A percentile compares a stretch with the other conserved stretches of the same genome.
phyloP scores from a whole-genome alignment of 306 rosid genomes.

The Urtica urens region DNA sequence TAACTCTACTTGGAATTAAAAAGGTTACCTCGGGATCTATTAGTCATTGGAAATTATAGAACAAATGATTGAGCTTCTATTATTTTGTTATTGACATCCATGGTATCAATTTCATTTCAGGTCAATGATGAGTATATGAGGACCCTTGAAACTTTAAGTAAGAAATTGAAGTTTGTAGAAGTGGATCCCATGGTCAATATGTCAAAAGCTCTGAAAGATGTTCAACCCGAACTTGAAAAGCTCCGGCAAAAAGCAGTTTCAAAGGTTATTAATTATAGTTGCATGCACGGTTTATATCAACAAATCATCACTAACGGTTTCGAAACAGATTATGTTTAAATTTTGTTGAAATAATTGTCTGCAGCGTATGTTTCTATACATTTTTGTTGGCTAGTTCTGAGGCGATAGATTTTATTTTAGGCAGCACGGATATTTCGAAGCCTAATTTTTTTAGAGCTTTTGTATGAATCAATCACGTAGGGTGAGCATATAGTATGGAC shows the following conservation, averaged over 20 bases:
- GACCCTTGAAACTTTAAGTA: conserved; percentile 84
- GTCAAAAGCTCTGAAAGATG: conserved; percentile 92
- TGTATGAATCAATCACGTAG: no score
- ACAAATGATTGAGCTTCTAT: background rate
- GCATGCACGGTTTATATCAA: conserved; percentile 2
- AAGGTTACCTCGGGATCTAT: background rate
- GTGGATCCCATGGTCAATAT: conserved; percentile 77
- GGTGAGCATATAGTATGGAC: no score
- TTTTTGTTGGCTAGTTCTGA: background rate
- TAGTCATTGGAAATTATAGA: no score
- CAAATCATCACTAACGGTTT: background rate
- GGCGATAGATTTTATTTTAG: background rate
- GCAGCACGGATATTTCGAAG: no score
- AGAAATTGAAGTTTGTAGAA: conserved; percentile 81
- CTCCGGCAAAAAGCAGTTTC: conserved; percentile 92
- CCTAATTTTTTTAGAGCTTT: no score
- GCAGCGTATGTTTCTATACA: background rate
- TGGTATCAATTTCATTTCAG: conserved; percentile 34
- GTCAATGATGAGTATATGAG: conserved; percentile 92
- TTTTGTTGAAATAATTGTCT: background rate
- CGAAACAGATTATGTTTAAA: no score
- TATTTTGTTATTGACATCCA: conserved; percentile 15
- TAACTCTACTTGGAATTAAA: no score
- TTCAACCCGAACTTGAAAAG: conserved; percentile 93
- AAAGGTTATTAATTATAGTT: conserved; percentile 40